Evolutionary conservation across 2,329 filamentous ascomycete species (phyloP).

Genomic region (Exserohilum turcica): DNA sequence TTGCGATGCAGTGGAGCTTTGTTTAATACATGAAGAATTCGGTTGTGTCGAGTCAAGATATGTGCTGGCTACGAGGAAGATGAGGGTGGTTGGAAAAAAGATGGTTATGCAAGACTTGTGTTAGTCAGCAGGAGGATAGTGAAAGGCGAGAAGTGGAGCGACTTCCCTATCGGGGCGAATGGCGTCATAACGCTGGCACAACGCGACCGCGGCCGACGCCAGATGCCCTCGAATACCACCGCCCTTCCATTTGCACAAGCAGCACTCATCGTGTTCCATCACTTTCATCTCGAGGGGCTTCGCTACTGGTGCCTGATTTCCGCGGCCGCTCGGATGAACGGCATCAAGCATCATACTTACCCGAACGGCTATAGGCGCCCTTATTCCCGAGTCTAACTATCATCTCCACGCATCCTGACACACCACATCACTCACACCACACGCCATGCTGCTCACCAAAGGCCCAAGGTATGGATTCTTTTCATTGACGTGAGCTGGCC

Average conservation of each 20-base stretch:
- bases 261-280: not conserved
- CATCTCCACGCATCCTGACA: not conserved
- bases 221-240: not conserved
- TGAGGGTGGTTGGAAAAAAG: too few relatives aligned
- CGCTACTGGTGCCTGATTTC: not conserved
- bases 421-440: not conserved
- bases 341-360: not conserved
- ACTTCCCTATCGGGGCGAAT: not conserved
- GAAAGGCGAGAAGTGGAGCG: not conserved
- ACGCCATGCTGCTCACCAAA: not conserved
- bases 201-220: not conserved
- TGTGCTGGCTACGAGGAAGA: too few relatives aligned
- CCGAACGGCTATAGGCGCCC: not conserved
- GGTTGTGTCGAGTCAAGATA: too few relatives aligned
- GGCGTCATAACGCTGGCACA: not conserved
- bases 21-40: too few relatives aligned
- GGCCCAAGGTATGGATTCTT: not conserved
- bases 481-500: not conserved
- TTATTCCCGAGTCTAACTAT: not conserved
- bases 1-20: too few relatives aligned
- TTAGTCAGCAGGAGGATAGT: not conserved
- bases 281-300: not conserved
- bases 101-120: not conserved
- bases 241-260: not conserved
- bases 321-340: not conserved